A percentile compares a stretch with the other conserved stretches of the same genome.
phyloP scores from a whole-genome alignment of 768 basidiomycete genomes.

The Phylloporus rhodoxanthus region DNA sequence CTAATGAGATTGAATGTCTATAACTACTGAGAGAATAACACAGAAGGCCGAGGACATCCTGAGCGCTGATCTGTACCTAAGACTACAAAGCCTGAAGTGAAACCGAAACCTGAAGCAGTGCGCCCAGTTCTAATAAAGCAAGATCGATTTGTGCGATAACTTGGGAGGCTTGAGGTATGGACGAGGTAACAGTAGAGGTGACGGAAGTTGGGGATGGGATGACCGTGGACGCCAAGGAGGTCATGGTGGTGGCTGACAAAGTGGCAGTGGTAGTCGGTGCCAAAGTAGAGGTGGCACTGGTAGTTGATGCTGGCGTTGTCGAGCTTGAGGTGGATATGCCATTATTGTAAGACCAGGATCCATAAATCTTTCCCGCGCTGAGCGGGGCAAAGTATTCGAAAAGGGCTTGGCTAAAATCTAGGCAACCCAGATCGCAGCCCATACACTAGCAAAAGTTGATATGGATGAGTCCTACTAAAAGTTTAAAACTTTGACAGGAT shows the following conservation, averaged over 20 bases:
- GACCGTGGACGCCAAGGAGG: slow-evolving; percentile 5
- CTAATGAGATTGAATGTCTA: slow-evolving; percentile 2
- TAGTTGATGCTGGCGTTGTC: slow-evolving; percentile 14
- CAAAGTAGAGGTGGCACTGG: slow-evolving; percentile 19
- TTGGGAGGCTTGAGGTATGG: slow-evolving; percentile 18
- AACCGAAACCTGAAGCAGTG: slow-evolving; percentile 14
- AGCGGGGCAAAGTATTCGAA: slow-evolving; percentile 37
- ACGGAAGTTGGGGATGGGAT: slow-evolving; percentile 8
- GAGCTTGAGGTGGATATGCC: slow-evolving; percentile 19
- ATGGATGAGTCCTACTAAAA: background rate
- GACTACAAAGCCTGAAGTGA: slow-evolving; percentile 1
- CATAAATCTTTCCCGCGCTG: slow-evolving; percentile 32
- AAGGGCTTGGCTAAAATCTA: slow-evolving; percentile 45
- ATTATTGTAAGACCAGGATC: slow-evolving; percentile 37
- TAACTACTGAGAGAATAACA: background rate
- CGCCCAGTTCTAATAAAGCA: slow-evolving; percentile 22
- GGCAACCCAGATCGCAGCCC: slow-evolving; percentile 34
- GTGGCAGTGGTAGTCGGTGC: slow-evolving; percentile 17
- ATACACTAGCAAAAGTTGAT: slow-evolving; percentile 30
- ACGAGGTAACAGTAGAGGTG: slow-evolving; percentile 10
- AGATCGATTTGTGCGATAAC: slow-evolving; percentile 20
- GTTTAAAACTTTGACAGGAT: background rate
- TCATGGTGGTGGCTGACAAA: slow-evolving; percentile 6
- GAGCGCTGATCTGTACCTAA: background rate
- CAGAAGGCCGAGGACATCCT: background rate